These are phyloP conservation scores for Pleurotus ostreatus DNA, from an alignment of 768 basidiomycete genomes.

Conservation along the genomic window DNA sequence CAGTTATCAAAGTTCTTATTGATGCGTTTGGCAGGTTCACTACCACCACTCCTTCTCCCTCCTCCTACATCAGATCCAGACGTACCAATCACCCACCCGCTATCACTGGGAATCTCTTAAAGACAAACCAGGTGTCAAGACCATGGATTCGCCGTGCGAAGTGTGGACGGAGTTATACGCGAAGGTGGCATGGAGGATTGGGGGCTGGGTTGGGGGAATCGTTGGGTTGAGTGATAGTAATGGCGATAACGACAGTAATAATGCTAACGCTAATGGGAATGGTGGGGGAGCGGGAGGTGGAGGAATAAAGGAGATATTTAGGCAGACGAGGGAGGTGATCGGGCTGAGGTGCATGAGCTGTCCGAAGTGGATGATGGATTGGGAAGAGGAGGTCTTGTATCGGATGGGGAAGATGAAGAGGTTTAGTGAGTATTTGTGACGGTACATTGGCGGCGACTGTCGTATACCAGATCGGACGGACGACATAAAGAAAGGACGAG, in stretches of 20 bases:
- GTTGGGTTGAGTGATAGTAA: too few relatives aligned
- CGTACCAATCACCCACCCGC: not conserved
- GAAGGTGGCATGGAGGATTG: not conserved
- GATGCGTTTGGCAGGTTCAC: not conserved
- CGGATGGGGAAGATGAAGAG: not conserved
- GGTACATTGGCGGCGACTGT: too few relatives aligned
- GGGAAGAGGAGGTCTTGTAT: not conserved
- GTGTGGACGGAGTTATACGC: conserved; percentile 6
- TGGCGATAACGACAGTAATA: too few relatives aligned
- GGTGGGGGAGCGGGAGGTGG: not conserved
- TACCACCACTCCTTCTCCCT: not conserved
- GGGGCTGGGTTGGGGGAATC: too few relatives aligned
- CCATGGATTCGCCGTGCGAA: conserved; percentile 6
- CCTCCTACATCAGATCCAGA: not conserved
- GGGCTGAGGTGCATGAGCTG: conserved; percentile 7
- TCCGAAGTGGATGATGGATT: not conserved
- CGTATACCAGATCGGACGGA: too few relatives aligned
- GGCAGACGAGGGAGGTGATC: conserved; percentile 1
- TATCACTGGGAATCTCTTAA: conserved; percentile 7
- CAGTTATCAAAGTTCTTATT: not conserved
- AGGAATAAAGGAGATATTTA: not conserved
- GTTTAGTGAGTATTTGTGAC: not conserved
- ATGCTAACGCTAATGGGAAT: too few relatives aligned
- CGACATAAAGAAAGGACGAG: too few relatives aligned
- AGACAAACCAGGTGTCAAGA: conserved; percentile 5